A percentile compares a stretch with the other conserved stretches of the same genome.
These are phyloP conservation scores for Nitzschia sp. DNA, from an alignment of 108 stramenopile species.

Conservation along the genomic window DNA sequence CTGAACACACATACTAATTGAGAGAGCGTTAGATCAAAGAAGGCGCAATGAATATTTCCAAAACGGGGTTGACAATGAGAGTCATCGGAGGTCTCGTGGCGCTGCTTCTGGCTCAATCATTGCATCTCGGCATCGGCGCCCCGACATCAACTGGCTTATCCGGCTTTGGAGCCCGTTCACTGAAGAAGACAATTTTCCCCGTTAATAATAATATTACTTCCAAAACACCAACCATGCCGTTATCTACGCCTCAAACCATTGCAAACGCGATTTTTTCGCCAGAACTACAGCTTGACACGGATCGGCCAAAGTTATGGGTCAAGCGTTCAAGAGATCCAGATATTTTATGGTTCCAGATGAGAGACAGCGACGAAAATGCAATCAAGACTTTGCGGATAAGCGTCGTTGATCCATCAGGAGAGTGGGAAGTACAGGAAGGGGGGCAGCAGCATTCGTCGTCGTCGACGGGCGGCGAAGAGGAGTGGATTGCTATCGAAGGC, in stretches of 20 bases:
- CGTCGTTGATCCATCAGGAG: slow-evolving; percentile 11
- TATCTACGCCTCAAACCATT: neutral
- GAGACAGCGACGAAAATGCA: slow-evolving; percentile 1
- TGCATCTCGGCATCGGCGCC: neutral
- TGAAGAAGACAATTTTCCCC: slow-evolving; percentile 26
- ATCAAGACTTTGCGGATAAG: slow-evolving; percentile 11
- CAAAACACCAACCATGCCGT: neutral
- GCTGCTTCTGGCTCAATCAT: neutral
- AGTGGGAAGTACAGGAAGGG: slow-evolving; percentile 7
- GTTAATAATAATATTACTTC: neutral
- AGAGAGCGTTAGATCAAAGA: too few species aligned
- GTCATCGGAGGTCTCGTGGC: neutral
- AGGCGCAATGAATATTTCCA: too few species aligned
- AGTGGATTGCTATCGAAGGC: slow-evolving; percentile 67
- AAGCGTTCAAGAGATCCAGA: slow-evolving; percentile 8
- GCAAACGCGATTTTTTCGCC: neutral
- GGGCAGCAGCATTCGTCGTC: neutral
- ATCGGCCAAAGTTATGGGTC: slow-evolving; percentile 12
- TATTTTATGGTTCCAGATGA: slow-evolving; percentile 17
- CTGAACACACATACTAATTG: too few species aligned
- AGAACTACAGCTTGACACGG: neutral
- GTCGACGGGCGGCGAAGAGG: neutral
- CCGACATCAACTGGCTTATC: slow-evolving; percentile 12
- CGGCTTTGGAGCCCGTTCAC: slow-evolving; percentile 31
- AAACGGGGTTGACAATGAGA: neutral